A percentile compares a stretch with the other conserved stretches of the same genome.
Evolutionary conservation across 306 rosid genomes (phyloP).

Genomic region (Rosa chinensis): DNA sequence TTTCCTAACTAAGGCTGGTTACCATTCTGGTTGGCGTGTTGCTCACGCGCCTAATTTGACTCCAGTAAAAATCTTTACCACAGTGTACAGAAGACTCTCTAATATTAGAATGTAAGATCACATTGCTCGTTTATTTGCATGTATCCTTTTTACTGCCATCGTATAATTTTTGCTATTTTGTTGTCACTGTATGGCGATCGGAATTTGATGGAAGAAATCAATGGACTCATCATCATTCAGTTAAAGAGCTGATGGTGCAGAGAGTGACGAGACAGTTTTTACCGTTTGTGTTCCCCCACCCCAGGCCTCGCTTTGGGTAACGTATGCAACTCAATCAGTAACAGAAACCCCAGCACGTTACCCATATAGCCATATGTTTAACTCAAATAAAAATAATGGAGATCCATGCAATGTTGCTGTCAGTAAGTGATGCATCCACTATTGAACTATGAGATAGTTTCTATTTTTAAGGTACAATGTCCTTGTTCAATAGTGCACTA

Average conservation of each 20-base stretch:
- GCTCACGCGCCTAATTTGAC: too few relatives aligned
- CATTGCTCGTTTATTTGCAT: not conserved
- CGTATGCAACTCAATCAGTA: not conserved
- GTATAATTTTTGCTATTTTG: not conserved
- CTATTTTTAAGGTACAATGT: not conserved
- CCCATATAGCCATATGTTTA: not conserved
- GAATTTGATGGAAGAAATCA: not conserved
- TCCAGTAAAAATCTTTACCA: too few relatives aligned
- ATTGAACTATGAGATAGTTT: not conserved
- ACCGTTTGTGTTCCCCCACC: not conserved
- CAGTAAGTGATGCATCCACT: not conserved
- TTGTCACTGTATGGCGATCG: not conserved
- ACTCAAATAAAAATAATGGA: not conserved
- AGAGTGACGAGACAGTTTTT: not conserved
- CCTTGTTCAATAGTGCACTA: not conserved
- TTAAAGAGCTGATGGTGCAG: not conserved
- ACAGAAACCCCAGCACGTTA: not conserved
- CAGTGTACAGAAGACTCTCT: too few relatives aligned
- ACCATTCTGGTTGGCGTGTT: too few relatives aligned
- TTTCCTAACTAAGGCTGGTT: too few relatives aligned
- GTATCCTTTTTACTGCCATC: not conserved
- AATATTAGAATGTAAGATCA: not conserved
- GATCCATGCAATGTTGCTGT: not conserved
- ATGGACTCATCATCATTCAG: not conserved
- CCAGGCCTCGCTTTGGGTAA: not conserved